Evolutionary conservation across 2,329 filamentous ascomycete species (phyloP), one percentile per base, ranked within the genome.

Genomic region (Hymenoscyphus scutula): DNA sequence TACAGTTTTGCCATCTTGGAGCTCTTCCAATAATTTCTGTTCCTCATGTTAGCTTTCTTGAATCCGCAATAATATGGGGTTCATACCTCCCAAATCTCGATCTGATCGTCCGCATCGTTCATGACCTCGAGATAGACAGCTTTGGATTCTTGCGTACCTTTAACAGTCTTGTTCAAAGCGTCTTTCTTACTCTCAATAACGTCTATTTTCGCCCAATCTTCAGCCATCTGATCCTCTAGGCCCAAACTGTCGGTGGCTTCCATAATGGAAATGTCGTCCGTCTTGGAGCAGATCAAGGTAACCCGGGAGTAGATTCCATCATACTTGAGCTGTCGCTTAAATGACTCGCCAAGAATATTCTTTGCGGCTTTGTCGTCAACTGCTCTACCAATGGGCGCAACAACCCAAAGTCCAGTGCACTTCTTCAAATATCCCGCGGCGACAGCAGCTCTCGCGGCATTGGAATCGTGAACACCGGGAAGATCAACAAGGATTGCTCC

Each of bases 401-500:
- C n/a, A 11, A 23, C 19, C 41, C 41, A 48, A 2, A 80, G 69
- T 1, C 77, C 76, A 2, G 75, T 77, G 17, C 38, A 53, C 13
- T 51, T 29, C 19, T 59, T 59, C 6, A 59, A 15, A 59, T 59
- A 59, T 23, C 57, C 45, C 56, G 78, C 73, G 2, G 79, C 78
- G 25, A 81, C 78, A 23, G 76, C 74, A 53, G 76, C 74, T 59
- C 80, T 75, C 30, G 77, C 79, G 19, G 77, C 77, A 64, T 81
- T 81, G 0, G 75, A 77, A 66, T 86, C 83, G 0, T 80, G 79
- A 0, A 82, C 75, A 7, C 83, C 83, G 0, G 83, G 83, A 0
- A 85, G 74, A 63, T 85, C 82, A 0, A 84, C 81, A 3, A 85
- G 73, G 0, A 80, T 77, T 1, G 82, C 76, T 0, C 82, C 82